Conservation (phyloP, 305 asterid species). For the Plantago coronopus region DNA sequence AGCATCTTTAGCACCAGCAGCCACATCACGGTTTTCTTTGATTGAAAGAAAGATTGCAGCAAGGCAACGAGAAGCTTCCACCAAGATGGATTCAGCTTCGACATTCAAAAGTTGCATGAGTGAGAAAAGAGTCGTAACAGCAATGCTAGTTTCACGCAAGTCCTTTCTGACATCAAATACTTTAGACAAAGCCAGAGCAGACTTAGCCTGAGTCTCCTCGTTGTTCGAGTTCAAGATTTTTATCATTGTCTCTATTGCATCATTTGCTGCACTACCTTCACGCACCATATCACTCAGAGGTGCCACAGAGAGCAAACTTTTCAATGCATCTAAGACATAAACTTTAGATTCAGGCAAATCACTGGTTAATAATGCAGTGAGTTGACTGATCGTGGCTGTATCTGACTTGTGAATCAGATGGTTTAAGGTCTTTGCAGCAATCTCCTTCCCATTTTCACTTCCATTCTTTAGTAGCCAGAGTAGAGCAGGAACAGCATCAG, state of each 20-base stretch:
- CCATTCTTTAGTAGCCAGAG: constrained; percentile 98
- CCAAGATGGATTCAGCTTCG: constrained; percentile 67
- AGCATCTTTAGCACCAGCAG: constrained; percentile 70
- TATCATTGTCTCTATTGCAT: constrained; percentile 92
- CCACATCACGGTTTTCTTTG: constrained; percentile 80
- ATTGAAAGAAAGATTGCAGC: constrained; percentile 90
- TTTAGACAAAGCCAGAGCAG: constrained; percentile 88
- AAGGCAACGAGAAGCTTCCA: constrained; percentile 74
- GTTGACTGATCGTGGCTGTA: constrained; percentile 98
- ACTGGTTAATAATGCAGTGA: constrained; percentile 84
- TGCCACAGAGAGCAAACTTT: constrained; percentile 89
- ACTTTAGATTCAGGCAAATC: constrained; percentile 96
- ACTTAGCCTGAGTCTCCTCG: constrained; percentile 94
- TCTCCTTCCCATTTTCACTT: constrained; percentile 91
- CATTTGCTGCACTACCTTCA: constrained; percentile 98
- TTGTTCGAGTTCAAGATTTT: constrained; percentile 71
- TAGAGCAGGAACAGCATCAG: constrained; percentile 98
- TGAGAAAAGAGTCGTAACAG: constrained; percentile 65
- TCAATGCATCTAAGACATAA: constrained; percentile 86
- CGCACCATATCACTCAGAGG: constrained; percentile 75
- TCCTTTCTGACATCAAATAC: constrained; percentile 85
- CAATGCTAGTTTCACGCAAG: constrained; percentile 78
- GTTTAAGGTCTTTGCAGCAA: constrained; percentile 93
- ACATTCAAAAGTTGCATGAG: constrained; percentile 60
- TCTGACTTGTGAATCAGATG: constrained; percentile 99